These are phyloP conservation scores for Pharnaceum exiguum DNA, from an alignment of 148 eudicot genomes.

Conservation along the genomic window DNA sequence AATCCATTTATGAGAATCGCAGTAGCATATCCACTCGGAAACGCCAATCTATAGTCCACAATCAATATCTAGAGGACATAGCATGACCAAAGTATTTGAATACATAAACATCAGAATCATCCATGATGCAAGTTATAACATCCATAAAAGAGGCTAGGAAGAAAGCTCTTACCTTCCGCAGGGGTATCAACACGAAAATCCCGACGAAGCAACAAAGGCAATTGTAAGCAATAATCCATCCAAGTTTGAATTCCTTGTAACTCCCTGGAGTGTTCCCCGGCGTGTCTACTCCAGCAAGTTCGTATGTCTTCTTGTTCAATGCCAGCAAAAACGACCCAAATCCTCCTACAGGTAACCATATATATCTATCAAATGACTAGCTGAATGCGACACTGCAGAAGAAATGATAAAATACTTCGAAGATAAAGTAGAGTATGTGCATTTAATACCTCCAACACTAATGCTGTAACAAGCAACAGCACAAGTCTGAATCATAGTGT, in stretches of 20 bases:
- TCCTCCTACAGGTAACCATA: slow-evolving; percentile 14
- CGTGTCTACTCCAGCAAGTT: slow-evolving; percentile 21
- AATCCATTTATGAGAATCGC: slow-evolving; percentile 45
- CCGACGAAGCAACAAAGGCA: slow-evolving; percentile 30
- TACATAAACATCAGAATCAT: too few relatives aligned
- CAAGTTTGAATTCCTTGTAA: slow-evolving; percentile 25
- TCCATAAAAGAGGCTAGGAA: too few relatives aligned
- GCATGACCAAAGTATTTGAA: neutral
- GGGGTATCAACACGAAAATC: slow-evolving; percentile 31
- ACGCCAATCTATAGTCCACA: slow-evolving; percentile 37
- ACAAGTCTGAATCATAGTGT: slow-evolving; percentile 38
- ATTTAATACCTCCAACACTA: slow-evolving; percentile 30
- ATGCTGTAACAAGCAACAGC: slow-evolving; percentile 43
- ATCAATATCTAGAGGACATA: slow-evolving; percentile 34
- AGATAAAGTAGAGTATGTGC: too few relatives aligned
- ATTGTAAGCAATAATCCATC: slow-evolving; percentile 33
- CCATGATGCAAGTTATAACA: too few relatives aligned
- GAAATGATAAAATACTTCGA: neutral
- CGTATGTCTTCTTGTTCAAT: slow-evolving; percentile 22
- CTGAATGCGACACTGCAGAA: too few relatives aligned
- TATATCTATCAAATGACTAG: neutral
- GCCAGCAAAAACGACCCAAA: slow-evolving; percentile 16
- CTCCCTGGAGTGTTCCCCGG: slow-evolving; percentile 18
- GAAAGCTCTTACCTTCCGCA: slow-evolving; percentile 28
- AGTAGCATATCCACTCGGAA: slow-evolving; percentile 51